Evolutionary conservation across 2,329 filamentous ascomycete species (phyloP), one percentile per base, ranked within the genome.

Genomic region (Fusarium mexicanum): DNA sequence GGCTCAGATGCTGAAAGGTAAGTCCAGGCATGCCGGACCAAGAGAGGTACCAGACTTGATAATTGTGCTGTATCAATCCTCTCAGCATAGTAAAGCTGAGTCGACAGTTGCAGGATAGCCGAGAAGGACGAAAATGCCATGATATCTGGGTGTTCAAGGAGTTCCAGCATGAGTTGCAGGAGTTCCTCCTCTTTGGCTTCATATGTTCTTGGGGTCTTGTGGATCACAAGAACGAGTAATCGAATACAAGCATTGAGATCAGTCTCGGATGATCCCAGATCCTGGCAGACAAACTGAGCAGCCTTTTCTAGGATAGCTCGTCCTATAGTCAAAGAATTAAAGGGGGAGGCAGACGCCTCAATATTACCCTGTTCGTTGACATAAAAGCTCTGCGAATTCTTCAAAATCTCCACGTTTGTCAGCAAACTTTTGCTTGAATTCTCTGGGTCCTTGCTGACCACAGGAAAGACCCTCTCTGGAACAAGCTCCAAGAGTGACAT

Each of bases 1-100:
- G 95, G 95, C 71, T 92, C 91, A 18, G 91, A 87, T n/a, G 94
- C 92, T 2, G 94, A 93, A 44, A 99, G 84, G 78, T 94, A 94
- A 10, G 85, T 82, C 96, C 96, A 99, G 1, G 96, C 87, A 64
- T 92, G 89, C 4, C 86, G 86, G 22, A 96, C 91, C 29, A 98
- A 84, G 35, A 89, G 87, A 26, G 90, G 87, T 10, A 96, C 89
- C 14, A 97, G 83, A 63, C 85, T 87, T 63, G 87, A 92, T 57
- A 92, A 79, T 31, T 91, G 87, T n/a, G 82, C 77, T 10, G 81
- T 74, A 13, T 85, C 80, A 48, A 92, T 87, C 57, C 89, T 87
- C 55, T 85, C 84, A n/a, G 85, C 82, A 6, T 83, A 84, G 76
- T 89, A 87, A 24, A 92, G 82, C 68, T 90, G 88, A 10, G 87